Evolutionary conservation across 495 filamentous ascomycete species (phyloP), one percentile per base, ranked within the genome.

Genomic region (Podospora pseudoanserina): DNA sequence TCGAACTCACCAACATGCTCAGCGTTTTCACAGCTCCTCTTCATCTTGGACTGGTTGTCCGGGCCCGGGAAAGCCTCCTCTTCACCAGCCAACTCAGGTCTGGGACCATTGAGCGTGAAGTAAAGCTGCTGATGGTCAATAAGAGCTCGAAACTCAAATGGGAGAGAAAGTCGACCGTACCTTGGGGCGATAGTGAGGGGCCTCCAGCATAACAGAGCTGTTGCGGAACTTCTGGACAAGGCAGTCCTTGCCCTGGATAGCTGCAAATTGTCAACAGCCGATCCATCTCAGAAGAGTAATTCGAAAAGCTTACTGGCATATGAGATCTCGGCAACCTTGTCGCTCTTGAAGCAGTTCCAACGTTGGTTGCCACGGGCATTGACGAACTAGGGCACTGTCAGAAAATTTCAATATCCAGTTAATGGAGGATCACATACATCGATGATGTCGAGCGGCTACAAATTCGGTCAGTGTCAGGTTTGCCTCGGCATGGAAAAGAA

Each of bases 141-240:
- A 19, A 65, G n/a, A 59, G 27, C 20, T 26, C 4, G n/a, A 62
- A 5, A 11, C 34, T 39, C 16, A 28, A 2, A 16, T 4, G 15
- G 6, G 30, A 39, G 18, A 18, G 23, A 53, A 34, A 11, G 39
- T 32, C 30, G 4, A 55, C 69, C 74, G 71, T 77, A 94, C 92
- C 84, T 95, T 96, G 2, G 94, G 94, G 11, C 93, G 90, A 74
- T 91, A 94, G 23, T 88, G 88, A 5, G 86, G 82, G 56, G 88
- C 84, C 78, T 97, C 92, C 13, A 93, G 80, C 91, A 97, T 97
- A 16, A 99, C 93, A 4, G 91, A 92, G 64, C 92, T 97, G 79
- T 99, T 99, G 23, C 94, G 90, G 78, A 99, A 98, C 71, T 97
- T 96, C 73, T 95, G 89, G 39, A 97, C 86, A 6, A 97, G 84